These are phyloP conservation scores for Syzygium jambos DNA, from an alignment of 345 rosid genomes.

Conservation along the genomic window DNA sequence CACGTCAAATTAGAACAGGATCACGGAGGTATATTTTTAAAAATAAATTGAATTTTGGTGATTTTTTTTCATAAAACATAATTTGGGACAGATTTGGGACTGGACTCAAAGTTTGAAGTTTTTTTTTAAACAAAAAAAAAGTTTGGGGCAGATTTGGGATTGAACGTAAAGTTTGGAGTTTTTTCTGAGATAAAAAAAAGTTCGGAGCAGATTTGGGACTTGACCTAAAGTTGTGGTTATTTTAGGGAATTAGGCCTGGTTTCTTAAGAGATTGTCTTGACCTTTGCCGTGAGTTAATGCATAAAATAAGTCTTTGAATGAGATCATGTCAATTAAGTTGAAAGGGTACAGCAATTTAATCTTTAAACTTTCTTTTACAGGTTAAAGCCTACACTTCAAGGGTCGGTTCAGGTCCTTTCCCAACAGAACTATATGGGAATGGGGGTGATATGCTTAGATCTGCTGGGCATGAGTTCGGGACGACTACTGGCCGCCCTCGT, in stretches of 20 bases:
- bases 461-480: constrained; percentile 94
- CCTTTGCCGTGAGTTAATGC: neutral
- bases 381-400: constrained; percentile 98
- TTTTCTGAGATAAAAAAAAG: too few species aligned
- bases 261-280: neutral
- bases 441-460: constrained; percentile 83
- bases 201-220: too few species aligned
- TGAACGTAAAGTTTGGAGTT: too few species aligned
- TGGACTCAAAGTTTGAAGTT: too few species aligned
- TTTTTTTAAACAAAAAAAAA: too few species aligned
- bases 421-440: constrained; percentile 75
- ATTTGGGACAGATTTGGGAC: too few species aligned
- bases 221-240: too few species aligned
- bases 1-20: too few species aligned
- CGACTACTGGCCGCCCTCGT: constrained; percentile 98
- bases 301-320: neutral
- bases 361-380: constrained; percentile 11
- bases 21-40: too few species aligned
- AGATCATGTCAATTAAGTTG: neutral
- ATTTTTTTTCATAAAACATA: too few species aligned
- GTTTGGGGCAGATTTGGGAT: too few species aligned
- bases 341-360: neutral
- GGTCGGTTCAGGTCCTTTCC: constrained; percentile 99
- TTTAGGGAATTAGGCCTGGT: neutral
- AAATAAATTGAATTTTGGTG: too few species aligned